Evolutionary conservation across 1,284 basidiomycete species (phyloP).

Genomic region (Cutaneotrichosporon dermatis): DNA sequence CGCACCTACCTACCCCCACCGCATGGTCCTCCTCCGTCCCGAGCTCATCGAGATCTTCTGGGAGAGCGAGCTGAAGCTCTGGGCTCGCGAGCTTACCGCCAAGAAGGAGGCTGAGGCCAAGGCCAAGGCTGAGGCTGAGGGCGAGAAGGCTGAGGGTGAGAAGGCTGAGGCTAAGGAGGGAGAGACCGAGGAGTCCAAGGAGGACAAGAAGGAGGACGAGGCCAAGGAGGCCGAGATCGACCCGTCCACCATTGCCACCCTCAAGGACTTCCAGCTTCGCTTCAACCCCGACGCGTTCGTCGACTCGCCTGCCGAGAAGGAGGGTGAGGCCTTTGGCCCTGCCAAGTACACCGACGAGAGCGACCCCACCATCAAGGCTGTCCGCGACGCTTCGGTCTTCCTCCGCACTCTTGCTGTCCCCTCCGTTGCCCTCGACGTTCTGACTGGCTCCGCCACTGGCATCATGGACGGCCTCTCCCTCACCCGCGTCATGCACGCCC

Average conservation of each 20-base stretch:
- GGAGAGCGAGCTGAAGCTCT: conserved; percentile 54
- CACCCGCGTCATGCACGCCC: conserved; percentile 53
- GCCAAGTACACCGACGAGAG: conserved; percentile 50
- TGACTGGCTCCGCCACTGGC: conserved; percentile 50
- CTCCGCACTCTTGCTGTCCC: conserved; percentile 53
- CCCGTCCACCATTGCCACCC: conserved; percentile 22
- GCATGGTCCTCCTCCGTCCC: conserved; percentile 56
- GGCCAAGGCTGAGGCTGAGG: conserved; percentile 15
- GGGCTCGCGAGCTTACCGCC: conserved; percentile 52
- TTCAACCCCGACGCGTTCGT: conserved; percentile 61
- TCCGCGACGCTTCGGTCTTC: conserved; percentile 54
- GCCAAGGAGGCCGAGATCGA: conserved; percentile 19
- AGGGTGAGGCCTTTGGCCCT: conserved; percentile 20
- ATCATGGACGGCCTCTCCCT: conserved; percentile 54
- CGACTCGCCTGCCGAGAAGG: conserved; percentile 31
- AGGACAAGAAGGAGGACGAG: conserved; percentile 13
- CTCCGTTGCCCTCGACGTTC: conserved; percentile 52
- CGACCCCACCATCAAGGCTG: conserved; percentile 53
- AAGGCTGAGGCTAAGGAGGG: conserved; percentile 18
- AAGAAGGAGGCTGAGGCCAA: conserved; percentile 28
- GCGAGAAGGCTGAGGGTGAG: conserved; percentile 18
- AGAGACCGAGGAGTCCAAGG: conserved; percentile 20
- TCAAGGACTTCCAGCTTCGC: conserved; percentile 52
- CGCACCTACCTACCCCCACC: conserved; percentile 53
- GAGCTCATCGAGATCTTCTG: conserved; percentile 56